These are phyloP conservation scores for Eutrema heterophyllum DNA, from an alignment of 345 rosid species.

Conservation along the genomic window DNA sequence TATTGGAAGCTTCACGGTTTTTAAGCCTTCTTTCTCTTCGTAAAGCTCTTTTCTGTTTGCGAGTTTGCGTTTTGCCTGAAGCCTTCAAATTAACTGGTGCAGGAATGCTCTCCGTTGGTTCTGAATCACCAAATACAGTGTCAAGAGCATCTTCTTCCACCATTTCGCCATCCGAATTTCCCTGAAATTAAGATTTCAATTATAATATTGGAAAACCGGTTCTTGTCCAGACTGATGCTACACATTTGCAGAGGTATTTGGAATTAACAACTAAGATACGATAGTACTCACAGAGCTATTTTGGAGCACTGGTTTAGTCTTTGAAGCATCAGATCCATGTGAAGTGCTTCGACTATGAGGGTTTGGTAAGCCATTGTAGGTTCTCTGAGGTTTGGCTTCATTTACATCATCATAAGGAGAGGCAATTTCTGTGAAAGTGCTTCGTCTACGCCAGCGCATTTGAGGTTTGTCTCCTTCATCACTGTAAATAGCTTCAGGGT, in stretches of 20 bases:
- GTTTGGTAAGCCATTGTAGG: slow-evolving; percentile 8
- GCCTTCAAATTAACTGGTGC: not conserved
- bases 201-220: not conserved
- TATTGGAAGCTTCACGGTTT: slow-evolving; percentile 23
- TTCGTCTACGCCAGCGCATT: slow-evolving; percentile 69
- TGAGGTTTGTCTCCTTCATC: slow-evolving; percentile 58
- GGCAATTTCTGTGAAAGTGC: slow-evolving; percentile 41
- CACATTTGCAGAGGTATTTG: not conserved
- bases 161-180: slow-evolving; percentile 12
- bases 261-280: not conserved
- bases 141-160: slow-evolving; percentile 29
- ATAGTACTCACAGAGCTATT: slow-evolving; percentile 22
- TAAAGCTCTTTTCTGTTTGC: slow-evolving; percentile 32
- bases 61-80: slow-evolving; percentile 22
- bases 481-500: slow-evolving; percentile 65
- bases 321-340: slow-evolving; percentile 19
- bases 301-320: not conserved
- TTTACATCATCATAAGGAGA: slow-evolving; percentile 14
- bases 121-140: slow-evolving; percentile 24
- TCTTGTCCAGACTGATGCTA: slow-evolving; percentile 3
- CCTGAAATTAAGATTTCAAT: slow-evolving; percentile 9
- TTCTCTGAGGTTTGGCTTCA: slow-evolving; percentile 18
- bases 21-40: slow-evolving; percentile 25
- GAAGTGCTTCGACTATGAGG: not conserved
- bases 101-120: slow-evolving; percentile 19